Percentiles rank a stretch among this genome's conserved stretches.
Evolutionary conservation across 1,139 yeast species (phyloP).

Genomic region (Taphrina sp.): DNA sequence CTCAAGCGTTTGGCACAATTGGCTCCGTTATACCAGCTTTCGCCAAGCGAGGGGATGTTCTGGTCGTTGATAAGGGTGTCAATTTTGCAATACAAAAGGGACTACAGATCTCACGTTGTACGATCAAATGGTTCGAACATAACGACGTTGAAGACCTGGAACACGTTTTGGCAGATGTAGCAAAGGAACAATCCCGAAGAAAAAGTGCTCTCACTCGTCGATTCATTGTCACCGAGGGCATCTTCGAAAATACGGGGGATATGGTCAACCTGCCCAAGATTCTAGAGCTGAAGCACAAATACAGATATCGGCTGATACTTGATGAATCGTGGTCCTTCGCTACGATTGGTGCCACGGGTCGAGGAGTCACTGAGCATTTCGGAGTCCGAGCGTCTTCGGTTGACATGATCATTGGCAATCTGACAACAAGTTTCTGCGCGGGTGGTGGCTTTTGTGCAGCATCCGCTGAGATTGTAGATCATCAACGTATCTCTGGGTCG

Average conservation of each 20-base stretch:
- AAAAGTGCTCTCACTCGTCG: conserved; percentile 74
- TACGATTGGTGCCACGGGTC: conserved; percentile 77
- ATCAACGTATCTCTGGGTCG: conserved; percentile 83
- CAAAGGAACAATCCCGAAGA: conserved; percentile 44
- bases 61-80: conserved; percentile 81
- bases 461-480: conserved; percentile 75
- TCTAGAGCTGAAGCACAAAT: conserved; percentile 71
- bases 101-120: conserved; percentile 78
- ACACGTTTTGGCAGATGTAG: conserved; percentile 57
- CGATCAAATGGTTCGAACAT: conserved; percentile 74
- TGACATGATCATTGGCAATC: conserved; percentile 81
- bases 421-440: conserved; percentile 80
- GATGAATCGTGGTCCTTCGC: conserved; percentile 90
- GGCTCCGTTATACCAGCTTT: conserved; percentile 97
- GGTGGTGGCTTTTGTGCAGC: conserved; percentile 97
- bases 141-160: conserved; percentile 84
- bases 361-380: conserved; percentile 75
- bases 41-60: conserved; percentile 89
- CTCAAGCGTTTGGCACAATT: conserved; percentile 88
- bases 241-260: conserved; percentile 80
- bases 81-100: conserved; percentile 84
- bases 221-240: conserved; percentile 85
- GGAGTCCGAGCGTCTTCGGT: conserved; percentile 61
- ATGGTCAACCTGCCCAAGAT: conserved; percentile 68
- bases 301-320: conserved; percentile 77